Base-by-base conservation (phyloP, 2,329 filamentous ascomycete genomes). In the Talaromyces islandicus region DNA sequence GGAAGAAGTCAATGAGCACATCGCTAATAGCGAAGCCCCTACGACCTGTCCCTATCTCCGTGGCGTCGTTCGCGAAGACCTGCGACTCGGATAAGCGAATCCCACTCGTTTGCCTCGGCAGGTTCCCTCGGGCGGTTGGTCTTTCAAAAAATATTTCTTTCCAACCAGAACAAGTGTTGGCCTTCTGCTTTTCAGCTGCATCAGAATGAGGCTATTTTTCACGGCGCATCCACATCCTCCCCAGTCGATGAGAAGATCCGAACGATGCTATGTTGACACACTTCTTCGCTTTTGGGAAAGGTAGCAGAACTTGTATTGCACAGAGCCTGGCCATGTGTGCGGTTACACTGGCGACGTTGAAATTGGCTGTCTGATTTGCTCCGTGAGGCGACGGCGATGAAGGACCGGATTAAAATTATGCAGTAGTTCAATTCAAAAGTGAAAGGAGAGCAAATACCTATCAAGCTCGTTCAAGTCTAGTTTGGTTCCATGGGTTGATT, bases 361-460 rank as follows among this genome's bases (percentile, higher is more conserved):
- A 70, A 29, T 56, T 84, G 12, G 79, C 75, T 0, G 57, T 75
- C 69, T 11, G 75, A 76, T 62, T 74, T 81, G 1, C 68, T 84
- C 19, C 68, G 71, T 4, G 80, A 80, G 2, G 80, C 78, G 2
- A 76, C 61, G 52, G 66, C 70, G 2, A 69, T 77, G 1, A 66
- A 75, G 21, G 70, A 77, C 1, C 69, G 74, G 58, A 75, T 84
- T 11, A 75, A 81, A 67, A 80, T 83, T n/a, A 69, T 75, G 29
- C 79, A 85, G 65, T 84, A 82, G 82, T 84, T 85, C 63, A 84
- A 84, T 64, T 78, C 77, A 1, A 79, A 77, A 63, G 77, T 84
- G 1, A 77, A 78, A 35, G 32, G 12, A 35, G 12, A 17, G 4
- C 32, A 35, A 35, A 35, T 35, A 35, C 11, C 4, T 1, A 35